These are phyloP conservation scores for Colletotrichum gloeosporioides DNA, from an alignment of 2,329 filamentous ascomycete genomes.

Conservation along the genomic window DNA sequence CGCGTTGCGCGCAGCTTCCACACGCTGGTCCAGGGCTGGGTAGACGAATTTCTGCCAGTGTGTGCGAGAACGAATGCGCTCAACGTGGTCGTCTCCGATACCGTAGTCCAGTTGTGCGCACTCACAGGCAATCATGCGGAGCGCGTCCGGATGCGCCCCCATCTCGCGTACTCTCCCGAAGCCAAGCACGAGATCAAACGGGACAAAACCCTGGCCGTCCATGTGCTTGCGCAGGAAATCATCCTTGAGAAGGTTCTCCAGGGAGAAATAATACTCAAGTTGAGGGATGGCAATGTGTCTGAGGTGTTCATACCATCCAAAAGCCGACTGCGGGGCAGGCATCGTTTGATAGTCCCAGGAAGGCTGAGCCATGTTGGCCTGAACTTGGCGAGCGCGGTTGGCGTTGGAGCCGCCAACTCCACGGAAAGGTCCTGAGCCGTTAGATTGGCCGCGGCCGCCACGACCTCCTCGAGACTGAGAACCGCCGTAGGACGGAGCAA, in stretches of 20 bases:
- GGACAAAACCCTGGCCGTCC: conserved; percentile 94
- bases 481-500: conserved; percentile 10
- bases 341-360: conserved; percentile 44
- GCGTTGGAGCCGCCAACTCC: conserved; percentile 18
- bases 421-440: conserved; percentile 10
- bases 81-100: conserved; percentile 75
- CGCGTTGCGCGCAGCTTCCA: conserved; percentile 74
- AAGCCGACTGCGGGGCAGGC: conserved; percentile 19
- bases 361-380: conserved; percentile 33
- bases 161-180: conserved; percentile 85
- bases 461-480: conserved; percentile 17
- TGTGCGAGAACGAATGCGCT: conserved; percentile 76
- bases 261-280: conserved; percentile 95
- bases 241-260: conserved; percentile 95
- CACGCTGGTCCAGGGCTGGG: conserved; percentile 71
- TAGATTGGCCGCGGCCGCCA: conserved; percentile 16
- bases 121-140: conserved; percentile 61
- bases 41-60: conserved; percentile 85
- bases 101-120: conserved; percentile 78
- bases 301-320: conserved; percentile 8
- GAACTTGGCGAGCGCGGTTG: conserved; percentile 40
- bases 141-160: conserved; percentile 41
- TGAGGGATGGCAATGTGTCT: conserved; percentile 44
- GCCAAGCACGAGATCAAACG: conserved; percentile 76
- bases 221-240: conserved; percentile 87